These are phyloP conservation scores for Heritiera fomes DNA, from an alignment of 345 rosid genomes.

Conservation along the genomic window DNA sequence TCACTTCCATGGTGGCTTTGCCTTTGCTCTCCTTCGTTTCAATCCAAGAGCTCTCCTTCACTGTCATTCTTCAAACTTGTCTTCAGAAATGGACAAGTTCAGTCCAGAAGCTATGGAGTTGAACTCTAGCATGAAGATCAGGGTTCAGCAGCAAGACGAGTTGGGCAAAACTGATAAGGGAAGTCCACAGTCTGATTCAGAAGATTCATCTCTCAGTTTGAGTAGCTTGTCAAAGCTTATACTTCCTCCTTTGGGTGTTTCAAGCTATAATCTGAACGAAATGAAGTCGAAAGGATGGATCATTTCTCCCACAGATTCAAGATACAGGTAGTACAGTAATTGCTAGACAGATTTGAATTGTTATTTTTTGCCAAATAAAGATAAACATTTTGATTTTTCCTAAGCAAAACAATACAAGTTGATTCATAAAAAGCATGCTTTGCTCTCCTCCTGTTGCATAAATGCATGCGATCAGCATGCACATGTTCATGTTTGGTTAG, in stretches of 20 bases:
- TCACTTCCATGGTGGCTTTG: neutral
- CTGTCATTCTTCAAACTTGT: neutral
- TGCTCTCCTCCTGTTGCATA: neutral
- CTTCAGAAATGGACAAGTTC: slow-evolving; percentile 19
- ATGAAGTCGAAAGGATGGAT: slow-evolving; percentile 46
- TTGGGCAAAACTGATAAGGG: neutral
- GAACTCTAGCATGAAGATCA: slow-evolving; percentile 19
- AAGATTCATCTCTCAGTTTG: slow-evolving; percentile 43
- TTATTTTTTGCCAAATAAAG: too few species aligned
- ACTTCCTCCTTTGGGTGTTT: slow-evolving; percentile 88
- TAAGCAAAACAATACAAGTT: neutral
- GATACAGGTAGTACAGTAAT: slow-evolving; percentile 60
- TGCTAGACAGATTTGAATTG: neutral
- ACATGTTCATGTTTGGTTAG: neutral
- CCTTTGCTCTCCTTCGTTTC: neutral
- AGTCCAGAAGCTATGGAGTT: slow-evolving; percentile 8
- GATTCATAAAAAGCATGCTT: neutral
- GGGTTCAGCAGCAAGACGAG: neutral
- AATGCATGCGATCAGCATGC: neutral
- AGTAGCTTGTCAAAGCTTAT: slow-evolving; percentile 71
- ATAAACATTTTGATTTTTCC: too few species aligned
- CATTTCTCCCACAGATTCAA: slow-evolving; percentile 78
- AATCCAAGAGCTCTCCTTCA: neutral
- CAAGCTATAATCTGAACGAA: slow-evolving; percentile 53
- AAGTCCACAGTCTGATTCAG: slow-evolving; percentile 26